A percentile compares a stretch with the other conserved stretches of the same genome.
Conservation (phyloP, 164 flowering plant genomes). For the Dillenia suffruticosa region DNA sequence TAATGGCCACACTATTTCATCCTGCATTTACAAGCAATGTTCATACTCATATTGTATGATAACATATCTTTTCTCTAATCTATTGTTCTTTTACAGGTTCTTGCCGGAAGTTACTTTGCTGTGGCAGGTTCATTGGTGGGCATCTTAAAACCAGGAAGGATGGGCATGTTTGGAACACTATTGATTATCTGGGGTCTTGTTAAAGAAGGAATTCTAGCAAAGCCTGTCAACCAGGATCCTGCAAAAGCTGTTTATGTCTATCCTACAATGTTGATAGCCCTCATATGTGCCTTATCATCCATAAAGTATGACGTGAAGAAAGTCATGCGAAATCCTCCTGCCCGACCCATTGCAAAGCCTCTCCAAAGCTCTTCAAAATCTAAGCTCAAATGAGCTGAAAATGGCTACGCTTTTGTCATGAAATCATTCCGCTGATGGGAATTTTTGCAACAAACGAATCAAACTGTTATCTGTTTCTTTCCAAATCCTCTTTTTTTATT, state of each 20-base stretch:
- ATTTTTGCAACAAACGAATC: too few relatives aligned
- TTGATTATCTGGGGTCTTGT: conserved; percentile 87
- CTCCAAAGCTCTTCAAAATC: conserved; percentile 76
- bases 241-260: conserved; percentile 62
- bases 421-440: too few relatives aligned
- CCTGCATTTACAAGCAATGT: too few relatives aligned
- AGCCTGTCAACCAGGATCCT: conserved; percentile 67
- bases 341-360: conserved; percentile 70
- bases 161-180: conserved; percentile 96
- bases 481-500: too few relatives aligned
- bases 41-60: too few relatives aligned
- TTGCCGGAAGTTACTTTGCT: conserved; percentile 91
- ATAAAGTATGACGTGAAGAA: conserved; percentile 74
- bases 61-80: too few relatives aligned
- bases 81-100: conserved; percentile 46
- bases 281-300: conserved; percentile 71
- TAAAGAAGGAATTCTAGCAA: conserved; percentile 83
- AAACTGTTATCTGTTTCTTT: too few relatives aligned
- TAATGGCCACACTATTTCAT: too few relatives aligned
- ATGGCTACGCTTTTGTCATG: background rate
- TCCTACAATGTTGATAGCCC: conserved; percentile 80
- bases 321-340: conserved; percentile 35
- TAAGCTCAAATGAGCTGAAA: conserved; percentile 63
- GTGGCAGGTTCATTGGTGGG: conserved; percentile 88
- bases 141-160: conserved; percentile 73